Percentiles rank a stretch among this genome's conserved stretches.
Evolutionary conservation across 2,329 filamentous ascomycete genomes (phyloP).

Genomic region (Paramyrothecium sp.): DNA sequence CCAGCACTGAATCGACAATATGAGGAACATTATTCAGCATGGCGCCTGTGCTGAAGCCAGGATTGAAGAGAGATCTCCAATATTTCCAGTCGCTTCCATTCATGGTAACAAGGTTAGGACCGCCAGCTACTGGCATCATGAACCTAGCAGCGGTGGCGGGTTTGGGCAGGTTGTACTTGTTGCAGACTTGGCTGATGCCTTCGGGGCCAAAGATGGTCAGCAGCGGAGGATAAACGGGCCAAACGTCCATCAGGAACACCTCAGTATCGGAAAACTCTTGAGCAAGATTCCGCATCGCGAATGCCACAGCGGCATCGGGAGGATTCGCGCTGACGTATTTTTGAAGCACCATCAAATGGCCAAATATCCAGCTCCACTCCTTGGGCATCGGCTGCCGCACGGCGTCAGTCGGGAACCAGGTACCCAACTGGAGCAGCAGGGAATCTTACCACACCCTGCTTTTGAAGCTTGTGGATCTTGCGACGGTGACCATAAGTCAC

Average conservation of each 20-base stretch:
- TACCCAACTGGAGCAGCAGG: no score
- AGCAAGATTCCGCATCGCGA: not conserved
- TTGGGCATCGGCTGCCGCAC: not conserved
- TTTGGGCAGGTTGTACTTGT: not conserved
- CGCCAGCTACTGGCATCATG: not conserved
- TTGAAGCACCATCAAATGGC: not conserved
- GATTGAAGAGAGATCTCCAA: not conserved
- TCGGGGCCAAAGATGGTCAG: not conserved
- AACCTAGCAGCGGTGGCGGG: not conserved
- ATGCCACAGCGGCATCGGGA: not conserved
- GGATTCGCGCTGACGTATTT: not conserved
- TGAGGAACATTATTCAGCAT: not conserved
- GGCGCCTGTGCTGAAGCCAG: not conserved
- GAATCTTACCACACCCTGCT: not conserved
- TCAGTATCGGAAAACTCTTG: not conserved
- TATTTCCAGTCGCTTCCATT: slow-evolving; percentile 1
- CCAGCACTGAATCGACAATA: not conserved
- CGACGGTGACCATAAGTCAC: not conserved
- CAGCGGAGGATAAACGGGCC: not conserved
- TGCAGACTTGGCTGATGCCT: not conserved
- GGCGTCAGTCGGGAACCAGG: no score
- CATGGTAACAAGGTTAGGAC: slow-evolving; percentile 1
- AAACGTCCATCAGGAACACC: not conserved
- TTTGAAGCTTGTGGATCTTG: not conserved
- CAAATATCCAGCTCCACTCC: not conserved